phyloP scores from a whole-genome alignment of 139 green algal genomes.

The Chlorella sp. region DNA sequence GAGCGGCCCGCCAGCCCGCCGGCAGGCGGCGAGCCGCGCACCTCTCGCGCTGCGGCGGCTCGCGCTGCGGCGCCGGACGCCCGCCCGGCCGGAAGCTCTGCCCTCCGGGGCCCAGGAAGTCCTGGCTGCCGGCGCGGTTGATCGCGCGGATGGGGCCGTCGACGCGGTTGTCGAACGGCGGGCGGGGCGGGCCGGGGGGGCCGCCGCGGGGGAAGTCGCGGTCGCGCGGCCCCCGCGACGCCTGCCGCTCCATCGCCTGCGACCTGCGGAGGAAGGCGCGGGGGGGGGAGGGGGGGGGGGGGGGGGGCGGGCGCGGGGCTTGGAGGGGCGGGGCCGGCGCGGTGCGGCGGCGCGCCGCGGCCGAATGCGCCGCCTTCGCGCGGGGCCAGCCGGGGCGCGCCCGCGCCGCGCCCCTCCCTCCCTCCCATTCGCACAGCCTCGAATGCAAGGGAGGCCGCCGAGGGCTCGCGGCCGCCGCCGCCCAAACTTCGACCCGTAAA shows the following conservation, averaged over 20 bases:
- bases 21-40: not conserved
- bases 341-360: too few relatives aligned
- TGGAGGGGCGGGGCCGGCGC: too few relatives aligned
- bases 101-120: constrained; percentile 26
- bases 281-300: too few relatives aligned
- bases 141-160: constrained; percentile 52
- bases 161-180: constrained; percentile 36
- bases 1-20: not conserved
- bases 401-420: too few relatives aligned
- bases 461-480: too few relatives aligned
- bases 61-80: constrained; percentile 18
- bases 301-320: too few relatives aligned
- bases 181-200: constrained; percentile 16
- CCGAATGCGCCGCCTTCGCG: too few relatives aligned
- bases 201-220: constrained; percentile 12
- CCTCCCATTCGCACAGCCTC: too few relatives aligned
- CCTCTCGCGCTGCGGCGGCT: not conserved
- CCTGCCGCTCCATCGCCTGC: constrained; percentile 39
- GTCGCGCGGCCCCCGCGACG: not conserved
- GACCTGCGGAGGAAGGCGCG: too few relatives aligned
- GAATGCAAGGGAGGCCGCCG: too few relatives aligned
- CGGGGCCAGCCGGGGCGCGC: too few relatives aligned
- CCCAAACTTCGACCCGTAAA: too few relatives aligned
- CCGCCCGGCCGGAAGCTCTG: constrained; percentile 40
- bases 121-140: constrained; percentile 19